phyloP scores from a whole-genome alignment of 1,284 basidiomycete species.

The Cyathus pygmaeus region DNA sequence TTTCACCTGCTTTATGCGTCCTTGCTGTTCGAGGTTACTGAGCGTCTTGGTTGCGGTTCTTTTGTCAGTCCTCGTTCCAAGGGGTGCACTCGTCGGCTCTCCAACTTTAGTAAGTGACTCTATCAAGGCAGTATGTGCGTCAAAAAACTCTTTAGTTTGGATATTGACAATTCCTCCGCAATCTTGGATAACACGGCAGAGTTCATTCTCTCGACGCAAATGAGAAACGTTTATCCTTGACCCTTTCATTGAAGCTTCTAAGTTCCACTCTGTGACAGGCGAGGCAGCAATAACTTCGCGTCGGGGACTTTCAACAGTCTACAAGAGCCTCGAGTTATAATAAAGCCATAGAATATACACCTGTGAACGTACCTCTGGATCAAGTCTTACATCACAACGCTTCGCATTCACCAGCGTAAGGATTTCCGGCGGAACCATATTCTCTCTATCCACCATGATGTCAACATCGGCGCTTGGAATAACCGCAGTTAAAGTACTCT shows the following conservation, averaged over 20 bases:
- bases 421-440: no score
- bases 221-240: conserved; percentile 72
- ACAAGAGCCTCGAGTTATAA: no score
- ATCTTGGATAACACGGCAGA: conserved; percentile 68
- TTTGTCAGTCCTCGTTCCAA: conserved; percentile 77
- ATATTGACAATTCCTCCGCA: conserved; percentile 73
- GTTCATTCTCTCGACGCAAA: conserved; percentile 80
- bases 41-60: conserved; percentile 72
- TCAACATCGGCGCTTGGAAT: no score
- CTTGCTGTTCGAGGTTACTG: conserved; percentile 66
- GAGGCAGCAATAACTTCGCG: no score
- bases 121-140: conserved; percentile 69
- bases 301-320: no score
- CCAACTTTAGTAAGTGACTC: conserved; percentile 63
- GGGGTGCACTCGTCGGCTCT: conserved; percentile 72
- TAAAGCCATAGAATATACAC: no score
- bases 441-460: no score
- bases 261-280: no score
- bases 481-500: no score
- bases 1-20: conserved; percentile 72
- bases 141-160: conserved; percentile 73
- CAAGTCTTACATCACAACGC: no score
- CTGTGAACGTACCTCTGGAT: no score
- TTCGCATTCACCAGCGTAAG: no score
- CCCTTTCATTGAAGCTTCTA: not conserved